Base-by-base conservation (phyloP, 805 yeast genomes). In the Wickerhamomyces pijperi region DNA sequence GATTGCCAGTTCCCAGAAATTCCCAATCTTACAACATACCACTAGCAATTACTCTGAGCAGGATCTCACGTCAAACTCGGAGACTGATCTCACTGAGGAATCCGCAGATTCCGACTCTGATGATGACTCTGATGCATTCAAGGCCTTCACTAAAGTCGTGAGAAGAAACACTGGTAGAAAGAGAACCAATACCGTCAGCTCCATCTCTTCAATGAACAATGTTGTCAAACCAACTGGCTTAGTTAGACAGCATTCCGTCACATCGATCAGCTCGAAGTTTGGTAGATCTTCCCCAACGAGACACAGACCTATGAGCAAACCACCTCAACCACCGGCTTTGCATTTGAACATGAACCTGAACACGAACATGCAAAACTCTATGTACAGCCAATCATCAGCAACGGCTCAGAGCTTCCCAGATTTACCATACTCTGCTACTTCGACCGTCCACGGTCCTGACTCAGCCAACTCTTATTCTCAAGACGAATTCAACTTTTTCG, bases 131-230 rank as follows among this genome's bases (percentile, higher is more conserved):
- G 48, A 50, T 38, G 54, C 54, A 4, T 31, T 44, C 12, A 44
- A 41, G 33, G 57, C 58, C 8, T 54, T 54, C 28, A 47, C 51
- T 7, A 44, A 42, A 31, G 50, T 47, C 4, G 42, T 54, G n/a
- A 39, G 49, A 15, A 31, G 19, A 15, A 31, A 31, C 19, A 44
- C 36, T 4, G 40, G 46, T 5, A 25, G 29, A 13, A 25, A 12
- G 14, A 25, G 29, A 25, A 25, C 29, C 29, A 16, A 33, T 29
- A 19, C 21, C 32, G 28, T 21, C 35, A 14, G 16, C 19, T 29
- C 15, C 28, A 13, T 18, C 34, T 21, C 32, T 28, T 18, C 19
- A 23, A 19, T 5, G 19, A 29, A n/a, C 17, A 35, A 28, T 31
- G 33, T 31, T 31, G 33, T 31, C 33, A 31, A 17, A 31, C 33